phyloP scores from a whole-genome alignment of 345 rosid species.

The Gynandropsis gynandra region DNA sequence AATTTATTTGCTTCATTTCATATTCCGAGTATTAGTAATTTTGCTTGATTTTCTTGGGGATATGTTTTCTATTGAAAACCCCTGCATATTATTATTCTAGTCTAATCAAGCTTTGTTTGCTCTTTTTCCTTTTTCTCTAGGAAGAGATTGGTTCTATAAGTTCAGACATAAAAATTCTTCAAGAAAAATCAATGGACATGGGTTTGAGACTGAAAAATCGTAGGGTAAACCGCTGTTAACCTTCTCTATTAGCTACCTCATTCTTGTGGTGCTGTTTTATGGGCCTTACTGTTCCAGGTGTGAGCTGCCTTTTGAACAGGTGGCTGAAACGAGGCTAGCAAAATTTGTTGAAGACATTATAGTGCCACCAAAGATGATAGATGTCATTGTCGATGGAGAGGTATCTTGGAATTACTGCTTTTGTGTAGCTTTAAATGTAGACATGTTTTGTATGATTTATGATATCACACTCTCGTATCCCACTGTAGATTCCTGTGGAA shows the following conservation, averaged over 20 bases:
- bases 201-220: slow-evolving; percentile 95
- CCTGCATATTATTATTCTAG: slow-evolving; percentile 2
- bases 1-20: slow-evolving; percentile 1
- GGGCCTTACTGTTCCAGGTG: slow-evolving; percentile 12
- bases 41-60: neutral
- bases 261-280: slow-evolving; percentile 2
- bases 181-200: slow-evolving; percentile 99
- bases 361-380: slow-evolving; percentile 94
- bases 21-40: neutral
- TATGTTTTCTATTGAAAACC: neutral
- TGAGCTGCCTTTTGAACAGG: slow-evolving; percentile 38
- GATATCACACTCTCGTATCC: neutral
- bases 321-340: slow-evolving; percentile 91
- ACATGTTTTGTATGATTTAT: neutral
- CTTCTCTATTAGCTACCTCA: slow-evolving; percentile 15
- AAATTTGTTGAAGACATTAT: slow-evolving; percentile 96
- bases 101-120: slow-evolving; percentile 11
- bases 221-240: slow-evolving; percentile 47
- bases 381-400: slow-evolving; percentile 97
- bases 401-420: slow-evolving; percentile 31
- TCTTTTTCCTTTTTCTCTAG: slow-evolving; percentile 30
- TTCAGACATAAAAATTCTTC: slow-evolving; percentile 92
- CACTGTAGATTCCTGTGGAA: slow-evolving; percentile 1
- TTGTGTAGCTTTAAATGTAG: slow-evolving; percentile 8
- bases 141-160: slow-evolving; percentile 95